These are phyloP conservation scores for Apiospora phragmitis DNA, from an alignment of 2,329 filamentous ascomycete species.

Conservation along the genomic window DNA sequence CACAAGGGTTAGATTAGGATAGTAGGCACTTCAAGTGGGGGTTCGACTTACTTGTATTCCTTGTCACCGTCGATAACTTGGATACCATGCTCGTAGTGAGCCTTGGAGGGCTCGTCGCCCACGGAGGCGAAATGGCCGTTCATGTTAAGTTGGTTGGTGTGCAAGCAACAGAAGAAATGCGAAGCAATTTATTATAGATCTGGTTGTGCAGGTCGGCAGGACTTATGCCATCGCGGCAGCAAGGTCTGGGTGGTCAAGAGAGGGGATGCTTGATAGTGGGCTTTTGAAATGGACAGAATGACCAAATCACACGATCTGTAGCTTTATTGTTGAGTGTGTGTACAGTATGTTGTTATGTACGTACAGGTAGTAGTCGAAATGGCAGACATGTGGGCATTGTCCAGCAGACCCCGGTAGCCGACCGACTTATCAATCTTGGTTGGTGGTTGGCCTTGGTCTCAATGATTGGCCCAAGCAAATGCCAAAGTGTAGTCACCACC, in stretches of 20 bases:
- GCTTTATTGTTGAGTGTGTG: conserved; percentile 9
- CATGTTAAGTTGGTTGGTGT: conserved; percentile 42
- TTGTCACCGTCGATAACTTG: conserved; percentile 97
- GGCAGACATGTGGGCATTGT: conserved; percentile 3
- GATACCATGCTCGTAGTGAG: conserved; percentile 86
- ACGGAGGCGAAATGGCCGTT: conserved; percentile 81
- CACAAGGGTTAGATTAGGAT: conserved; percentile 11
- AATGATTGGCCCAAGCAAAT: neutral
- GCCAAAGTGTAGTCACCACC: neutral
- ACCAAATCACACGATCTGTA: conserved; percentile 14
- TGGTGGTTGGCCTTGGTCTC: no score
- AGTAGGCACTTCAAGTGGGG: conserved; percentile 2
- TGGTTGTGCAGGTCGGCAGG: conserved; percentile 3
- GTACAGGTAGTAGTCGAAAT: conserved; percentile 4
- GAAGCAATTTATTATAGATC: neutral
- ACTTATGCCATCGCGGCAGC: conserved; percentile 11
- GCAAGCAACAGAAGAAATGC: conserved; percentile 13
- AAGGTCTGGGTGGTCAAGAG: neutral
- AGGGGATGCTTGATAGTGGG: neutral
- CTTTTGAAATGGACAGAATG: conserved; percentile 1
- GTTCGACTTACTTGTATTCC: conserved; percentile 81
- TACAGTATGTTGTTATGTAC: conserved; percentile 1
- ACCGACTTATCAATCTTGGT: neutral
- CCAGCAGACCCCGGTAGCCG: conserved; percentile 3
- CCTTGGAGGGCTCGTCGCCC: conserved; percentile 62